Evolutionary conservation across 2,329 filamentous ascomycete genomes (phyloP).

Genomic region (Aspergillus bombycis): DNA sequence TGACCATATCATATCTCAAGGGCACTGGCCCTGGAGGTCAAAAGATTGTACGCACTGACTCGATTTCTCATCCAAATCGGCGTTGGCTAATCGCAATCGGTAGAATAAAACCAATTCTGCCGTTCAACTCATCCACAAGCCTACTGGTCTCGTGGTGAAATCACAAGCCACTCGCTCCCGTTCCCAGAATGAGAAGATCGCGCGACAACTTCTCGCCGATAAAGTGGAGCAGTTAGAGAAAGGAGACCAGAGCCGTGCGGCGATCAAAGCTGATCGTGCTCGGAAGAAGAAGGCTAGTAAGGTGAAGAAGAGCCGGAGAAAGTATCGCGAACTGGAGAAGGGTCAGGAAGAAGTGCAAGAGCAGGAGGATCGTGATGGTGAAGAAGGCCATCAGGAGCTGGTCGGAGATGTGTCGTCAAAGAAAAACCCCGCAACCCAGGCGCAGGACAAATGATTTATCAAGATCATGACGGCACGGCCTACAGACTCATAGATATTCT

Average conservation of each 20-base stretch:
- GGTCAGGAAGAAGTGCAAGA: conserved; percentile 19
- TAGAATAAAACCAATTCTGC: conserved; percentile 95
- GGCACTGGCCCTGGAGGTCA: conserved; percentile 92
- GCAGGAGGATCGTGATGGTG: conserved; percentile 19
- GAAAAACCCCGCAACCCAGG: background rate
- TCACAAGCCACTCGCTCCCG: conserved; percentile 88
- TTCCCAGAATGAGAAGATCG: conserved; percentile 83
- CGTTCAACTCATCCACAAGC: conserved; percentile 87
- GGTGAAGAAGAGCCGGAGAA: conserved; percentile 48
- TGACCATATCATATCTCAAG: conserved; percentile 84
- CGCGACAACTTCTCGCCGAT: conserved; percentile 74
- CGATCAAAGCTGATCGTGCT: conserved; percentile 82
- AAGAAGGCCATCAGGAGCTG: conserved; percentile 5
- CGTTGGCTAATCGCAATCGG: background rate
- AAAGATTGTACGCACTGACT: conserved; percentile 70
- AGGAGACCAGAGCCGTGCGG: conserved; percentile 73
- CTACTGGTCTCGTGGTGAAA: conserved; percentile 91
- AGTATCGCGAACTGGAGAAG: conserved; percentile 45
- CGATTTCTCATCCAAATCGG: background rate
- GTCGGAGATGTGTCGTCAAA: background rate
- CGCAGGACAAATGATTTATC: background rate
- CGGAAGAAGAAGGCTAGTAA: conserved; percentile 58
- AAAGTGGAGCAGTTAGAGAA: conserved; percentile 74
- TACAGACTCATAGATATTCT: background rate
- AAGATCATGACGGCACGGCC: background rate